Percentiles rank a stretch among this genome's conserved stretches.
Evolutionary conservation across 768 basidiomycete species (phyloP).

Genomic region (Lanmaoa rubissima): DNA sequence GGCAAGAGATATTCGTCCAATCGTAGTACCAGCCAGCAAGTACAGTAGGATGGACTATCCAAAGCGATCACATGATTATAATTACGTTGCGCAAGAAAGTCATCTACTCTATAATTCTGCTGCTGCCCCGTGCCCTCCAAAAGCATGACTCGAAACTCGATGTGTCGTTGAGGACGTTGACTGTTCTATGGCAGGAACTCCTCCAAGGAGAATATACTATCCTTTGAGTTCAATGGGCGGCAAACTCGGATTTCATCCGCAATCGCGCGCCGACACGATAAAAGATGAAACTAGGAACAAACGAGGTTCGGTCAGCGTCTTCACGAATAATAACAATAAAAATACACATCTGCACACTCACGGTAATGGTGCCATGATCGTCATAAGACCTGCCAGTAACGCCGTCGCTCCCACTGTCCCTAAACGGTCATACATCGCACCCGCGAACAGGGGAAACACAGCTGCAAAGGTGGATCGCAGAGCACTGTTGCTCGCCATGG

Average conservation of each 20-base stretch:
- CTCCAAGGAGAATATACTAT: neutral
- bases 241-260: conserved; percentile 44
- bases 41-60: neutral
- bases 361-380: conserved; percentile 62
- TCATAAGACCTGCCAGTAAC: conserved; percentile 63
- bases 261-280: conserved; percentile 45
- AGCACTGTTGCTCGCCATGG: conserved; percentile 65
- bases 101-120: neutral
- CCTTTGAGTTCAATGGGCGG: conserved; percentile 20
- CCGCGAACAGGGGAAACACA: conserved; percentile 52
- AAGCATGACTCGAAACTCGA: neutral
- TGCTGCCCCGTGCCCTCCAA: no score
- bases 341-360: conserved; percentile 29
- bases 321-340: neutral
- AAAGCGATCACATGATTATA: neutral
- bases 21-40: no score
- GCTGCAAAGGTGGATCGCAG: conserved; percentile 47
- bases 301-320: neutral
- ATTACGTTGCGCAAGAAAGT: neutral
- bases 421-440: conserved; percentile 48
- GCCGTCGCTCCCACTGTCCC: conserved; percentile 73
- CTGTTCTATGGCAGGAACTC: neutral
- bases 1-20: no score
- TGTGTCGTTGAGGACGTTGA: neutral
- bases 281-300: conserved; percentile 43